Evolutionary conservation across 257 asterid species (phyloP).

Genomic region (Orobanche coerulescens): DNA sequence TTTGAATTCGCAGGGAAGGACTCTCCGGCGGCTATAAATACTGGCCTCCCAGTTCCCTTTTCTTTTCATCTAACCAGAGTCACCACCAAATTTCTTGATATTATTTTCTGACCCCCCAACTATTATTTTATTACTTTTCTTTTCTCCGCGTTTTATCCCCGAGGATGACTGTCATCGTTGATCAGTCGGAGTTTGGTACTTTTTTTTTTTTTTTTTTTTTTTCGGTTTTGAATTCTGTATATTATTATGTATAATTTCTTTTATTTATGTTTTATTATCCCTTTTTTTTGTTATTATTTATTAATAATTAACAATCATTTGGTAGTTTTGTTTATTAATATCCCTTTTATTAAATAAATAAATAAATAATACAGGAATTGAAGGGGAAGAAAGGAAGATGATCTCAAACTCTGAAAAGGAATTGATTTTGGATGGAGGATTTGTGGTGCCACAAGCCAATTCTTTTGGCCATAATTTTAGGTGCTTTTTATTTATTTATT

Average conservation of each 20-base stretch:
- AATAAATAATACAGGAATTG: conserved; percentile 35
- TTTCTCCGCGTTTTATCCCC: neutral
- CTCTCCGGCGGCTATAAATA: conserved; percentile 84
- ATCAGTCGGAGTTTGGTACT: conserved; percentile 47
- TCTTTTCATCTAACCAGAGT: conserved; percentile 19
- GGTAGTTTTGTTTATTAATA: neutral
- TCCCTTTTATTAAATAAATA: neutral
- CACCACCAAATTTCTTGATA: neutral
- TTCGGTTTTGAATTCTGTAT: neutral
- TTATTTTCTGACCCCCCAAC: neutral
- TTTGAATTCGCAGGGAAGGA: conserved; percentile 85
- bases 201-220: neutral
- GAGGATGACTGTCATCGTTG: conserved; percentile 61
- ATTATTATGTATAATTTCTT: neutral
- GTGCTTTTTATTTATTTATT: conserved; percentile 23
- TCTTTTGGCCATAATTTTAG: conserved; percentile 79
- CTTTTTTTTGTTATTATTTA: no score
- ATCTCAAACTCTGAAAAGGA: conserved; percentile 27
- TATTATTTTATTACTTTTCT: neutral
- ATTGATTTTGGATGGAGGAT: conserved; percentile 45
- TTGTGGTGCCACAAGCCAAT: conserved; percentile 60
- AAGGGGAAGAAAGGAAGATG: conserved; percentile 39
- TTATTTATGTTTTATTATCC: neutral
- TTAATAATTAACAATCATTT: neutral
- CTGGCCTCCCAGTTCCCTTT: no score